A percentile compares a stretch with the other conserved stretches of the same genome.
phyloP scores from a whole-genome alignment of 2,329 filamentous ascomycete species.

The Botryosphaeria dothidea region DNA sequence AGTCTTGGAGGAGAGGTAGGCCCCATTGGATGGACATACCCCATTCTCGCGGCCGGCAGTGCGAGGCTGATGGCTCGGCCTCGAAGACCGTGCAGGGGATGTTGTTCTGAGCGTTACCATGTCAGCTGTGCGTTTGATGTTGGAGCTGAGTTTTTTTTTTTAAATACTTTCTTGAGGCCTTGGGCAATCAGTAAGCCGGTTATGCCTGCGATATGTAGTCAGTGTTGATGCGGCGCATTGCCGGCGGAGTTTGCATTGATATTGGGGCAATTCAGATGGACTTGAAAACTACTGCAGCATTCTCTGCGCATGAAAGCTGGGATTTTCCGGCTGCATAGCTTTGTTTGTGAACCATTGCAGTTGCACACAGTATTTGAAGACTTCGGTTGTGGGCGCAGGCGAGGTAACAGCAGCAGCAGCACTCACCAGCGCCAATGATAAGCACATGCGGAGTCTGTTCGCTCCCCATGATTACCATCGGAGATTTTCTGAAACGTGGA shows the following conservation, averaged over 20 bases:
- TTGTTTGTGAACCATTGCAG: too few species aligned
- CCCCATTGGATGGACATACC: conserved; percentile 25
- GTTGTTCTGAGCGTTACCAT: conserved; percentile 18
- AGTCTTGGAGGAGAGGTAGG: conserved; percentile 5
- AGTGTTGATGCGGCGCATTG: neutral
- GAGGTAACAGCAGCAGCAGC: too few species aligned
- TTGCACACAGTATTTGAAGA: too few species aligned
- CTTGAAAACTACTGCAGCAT: too few species aligned
- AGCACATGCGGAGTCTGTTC: neutral
- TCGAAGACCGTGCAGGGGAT: conserved; percentile 21
- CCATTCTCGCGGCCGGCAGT: conserved; percentile 23
- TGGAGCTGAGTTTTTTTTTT: neutral
- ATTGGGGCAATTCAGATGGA: too few species aligned
- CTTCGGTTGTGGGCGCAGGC: too few species aligned
- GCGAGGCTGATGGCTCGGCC: conserved; percentile 13
- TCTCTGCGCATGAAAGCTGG: too few species aligned
- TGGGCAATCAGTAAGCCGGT: conserved; percentile 44
- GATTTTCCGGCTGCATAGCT: too few species aligned
- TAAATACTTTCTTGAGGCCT: conserved; percentile 42
- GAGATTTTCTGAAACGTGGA: too few species aligned
- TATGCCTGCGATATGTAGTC: conserved; percentile 4
- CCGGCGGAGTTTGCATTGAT: too few species aligned
- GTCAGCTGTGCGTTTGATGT: neutral
- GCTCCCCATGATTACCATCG: too few species aligned
- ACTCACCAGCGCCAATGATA: conserved; percentile 19